Evolutionary conservation across 108 stramenopile genomes (phyloP).

Genomic region (Pseudonitzschia multiseries): DNA sequence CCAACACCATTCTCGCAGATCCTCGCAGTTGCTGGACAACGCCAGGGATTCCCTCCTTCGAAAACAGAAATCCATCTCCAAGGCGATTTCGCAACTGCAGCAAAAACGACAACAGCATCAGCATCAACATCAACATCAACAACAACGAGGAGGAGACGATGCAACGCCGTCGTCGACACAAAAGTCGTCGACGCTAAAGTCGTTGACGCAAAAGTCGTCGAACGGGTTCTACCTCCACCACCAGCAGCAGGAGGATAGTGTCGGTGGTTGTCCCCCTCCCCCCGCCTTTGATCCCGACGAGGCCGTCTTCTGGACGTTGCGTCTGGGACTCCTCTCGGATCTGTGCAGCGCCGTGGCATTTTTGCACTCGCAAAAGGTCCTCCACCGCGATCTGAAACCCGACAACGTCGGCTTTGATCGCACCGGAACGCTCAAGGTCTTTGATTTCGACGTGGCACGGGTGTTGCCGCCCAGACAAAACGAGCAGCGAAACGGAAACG

Average conservation of each 20-base stretch:
- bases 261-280: neutral
- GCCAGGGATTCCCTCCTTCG: neutral
- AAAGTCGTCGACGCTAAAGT: too few species aligned
- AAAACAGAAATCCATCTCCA: neutral
- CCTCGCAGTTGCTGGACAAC: neutral
- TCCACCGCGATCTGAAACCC: slow-evolving; percentile 64
- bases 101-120: too few species aligned
- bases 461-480: slow-evolving; percentile 15
- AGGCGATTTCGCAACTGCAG: neutral
- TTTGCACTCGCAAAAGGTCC: slow-evolving; percentile 44
- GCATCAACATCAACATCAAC: too few species aligned
- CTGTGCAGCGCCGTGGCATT: slow-evolving; percentile 32
- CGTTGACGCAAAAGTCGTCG: too few species aligned
- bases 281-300: neutral
- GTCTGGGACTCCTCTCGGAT: neutral
- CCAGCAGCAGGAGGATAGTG: too few species aligned
- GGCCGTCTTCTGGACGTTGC: neutral
- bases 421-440: slow-evolving; percentile 37
- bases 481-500: too few species aligned
- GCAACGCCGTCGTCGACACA: too few species aligned
- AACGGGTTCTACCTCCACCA: too few species aligned
- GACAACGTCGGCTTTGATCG: slow-evolving; percentile 68
- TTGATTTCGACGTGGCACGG: slow-evolving; percentile 49
- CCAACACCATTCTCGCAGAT: neutral
- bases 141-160: too few species aligned